Evolutionary conservation across 306 rosid genomes (phyloP).

Genomic region (Benincasa hispida): DNA sequence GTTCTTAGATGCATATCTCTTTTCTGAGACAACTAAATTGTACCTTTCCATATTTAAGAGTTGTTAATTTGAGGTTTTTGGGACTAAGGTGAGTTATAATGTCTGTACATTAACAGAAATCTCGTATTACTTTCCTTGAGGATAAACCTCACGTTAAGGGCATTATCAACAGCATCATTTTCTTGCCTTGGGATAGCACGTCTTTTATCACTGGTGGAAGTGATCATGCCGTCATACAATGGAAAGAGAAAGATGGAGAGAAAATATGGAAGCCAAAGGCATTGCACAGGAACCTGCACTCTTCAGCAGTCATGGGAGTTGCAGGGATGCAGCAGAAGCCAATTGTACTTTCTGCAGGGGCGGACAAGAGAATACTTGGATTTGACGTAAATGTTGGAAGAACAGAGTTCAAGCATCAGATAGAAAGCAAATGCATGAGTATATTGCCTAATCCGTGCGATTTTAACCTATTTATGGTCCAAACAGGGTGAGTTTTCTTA

Average conservation of each 20-base stretch:
- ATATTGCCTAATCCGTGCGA: slow-evolving; percentile 67
- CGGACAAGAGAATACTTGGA: slow-evolving; percentile 79
- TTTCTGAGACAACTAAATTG: background rate
- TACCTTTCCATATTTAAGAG: background rate
- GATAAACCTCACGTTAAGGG: slow-evolving; percentile 90
- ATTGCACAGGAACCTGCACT: slow-evolving; percentile 66
- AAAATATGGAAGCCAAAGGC: slow-evolving; percentile 72
- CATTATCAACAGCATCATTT: slow-evolving; percentile 62
- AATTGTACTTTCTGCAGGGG: slow-evolving; percentile 77
- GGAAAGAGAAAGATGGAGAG: slow-evolving; percentile 60
- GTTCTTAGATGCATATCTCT: background rate
- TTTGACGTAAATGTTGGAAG: slow-evolving; percentile 50
- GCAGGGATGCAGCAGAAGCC: slow-evolving; percentile 86
- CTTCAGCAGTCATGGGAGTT: slow-evolving; percentile 98
- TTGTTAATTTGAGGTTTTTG: background rate
- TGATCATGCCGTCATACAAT: slow-evolving; percentile 82
- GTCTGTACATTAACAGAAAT: slow-evolving; percentile 40
- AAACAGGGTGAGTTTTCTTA: slow-evolving; percentile 47
- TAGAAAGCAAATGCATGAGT: slow-evolving; percentile 92
- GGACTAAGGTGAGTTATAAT: background rate
- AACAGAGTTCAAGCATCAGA: slow-evolving; percentile 70
- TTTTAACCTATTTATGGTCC: slow-evolving; percentile 84
- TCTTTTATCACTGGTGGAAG: slow-evolving; percentile 83
- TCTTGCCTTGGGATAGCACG: slow-evolving; percentile 72
- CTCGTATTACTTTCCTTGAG: slow-evolving; percentile 60